A percentile compares a stretch with the other conserved stretches of the same genome.
phyloP scores from a whole-genome alignment of 345 rosid genomes.

The Salix caprea region DNA sequence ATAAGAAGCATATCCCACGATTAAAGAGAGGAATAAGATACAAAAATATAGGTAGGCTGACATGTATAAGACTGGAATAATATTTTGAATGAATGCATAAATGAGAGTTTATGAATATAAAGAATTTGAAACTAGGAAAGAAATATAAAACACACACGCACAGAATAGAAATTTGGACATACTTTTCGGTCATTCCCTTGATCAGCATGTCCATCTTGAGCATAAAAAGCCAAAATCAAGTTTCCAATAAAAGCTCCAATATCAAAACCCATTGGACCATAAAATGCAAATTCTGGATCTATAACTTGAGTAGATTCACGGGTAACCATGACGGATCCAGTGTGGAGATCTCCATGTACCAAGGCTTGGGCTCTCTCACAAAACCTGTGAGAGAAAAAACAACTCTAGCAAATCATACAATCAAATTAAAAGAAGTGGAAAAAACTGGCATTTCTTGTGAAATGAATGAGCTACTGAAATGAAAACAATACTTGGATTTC shows the following conservation, averaged over 20 bases:
- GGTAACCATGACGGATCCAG: conserved; percentile 92
- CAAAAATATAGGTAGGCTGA: too few relatives aligned
- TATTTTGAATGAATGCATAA: too few relatives aligned
- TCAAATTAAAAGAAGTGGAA: background rate
- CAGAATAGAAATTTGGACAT: background rate
- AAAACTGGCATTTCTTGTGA: background rate
- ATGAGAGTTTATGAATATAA: background rate
- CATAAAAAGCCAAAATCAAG: conserved; percentile 77
- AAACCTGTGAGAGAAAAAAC: conserved; percentile 47
- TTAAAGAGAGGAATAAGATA: background rate
- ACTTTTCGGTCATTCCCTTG: conserved; percentile 66
- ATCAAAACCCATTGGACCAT: conserved; percentile 94
- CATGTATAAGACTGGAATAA: too few relatives aligned
- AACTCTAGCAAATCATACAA: conserved; percentile 7
- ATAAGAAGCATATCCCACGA: background rate
- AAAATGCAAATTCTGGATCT: conserved; percentile 88
- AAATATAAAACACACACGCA: background rate
- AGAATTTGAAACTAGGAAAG: background rate
- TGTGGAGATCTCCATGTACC: conserved; percentile 94
- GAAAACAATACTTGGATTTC: conserved; percentile 64
- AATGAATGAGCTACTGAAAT: background rate
- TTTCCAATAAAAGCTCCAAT: conserved; percentile 90
- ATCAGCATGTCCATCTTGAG: conserved; percentile 85
- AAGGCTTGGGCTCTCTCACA: conserved; percentile 94
- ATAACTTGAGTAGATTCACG: conserved; percentile 78